Evolutionary conservation across 202 grass and related monocot species (phyloP), one percentile per base, ranked within the genome.

Genomic region (Zizania palustris): DNA sequence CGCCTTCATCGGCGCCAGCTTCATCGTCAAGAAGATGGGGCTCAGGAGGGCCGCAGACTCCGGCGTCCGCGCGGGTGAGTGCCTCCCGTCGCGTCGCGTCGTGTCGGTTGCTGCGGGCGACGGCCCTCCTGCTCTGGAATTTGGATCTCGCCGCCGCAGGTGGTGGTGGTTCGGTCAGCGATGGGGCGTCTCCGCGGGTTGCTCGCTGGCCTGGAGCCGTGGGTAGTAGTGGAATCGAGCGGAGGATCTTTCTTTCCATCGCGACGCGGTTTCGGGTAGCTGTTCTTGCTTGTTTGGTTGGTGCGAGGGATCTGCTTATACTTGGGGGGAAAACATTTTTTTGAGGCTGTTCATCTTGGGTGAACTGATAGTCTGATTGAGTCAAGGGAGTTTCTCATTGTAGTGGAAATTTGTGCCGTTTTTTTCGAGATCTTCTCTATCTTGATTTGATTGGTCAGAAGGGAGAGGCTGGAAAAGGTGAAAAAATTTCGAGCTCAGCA

Each of bases 21-120:
- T 97, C 76, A 92, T 97, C 69, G 67, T 97, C 59, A 93, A 93
- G 85, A 97, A 97, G 93, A 78, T 90, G 87, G 93, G 93, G 21
- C 82, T 92, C 78, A 63, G 76, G 59, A 90, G 87, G 72, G 93
- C 93, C 37, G 93, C 84, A 42, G 82, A 83, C 18, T 86, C 87
- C 63, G 93, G 93, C 56, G 69, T 88, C 73, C 87, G 87, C 65
- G 93, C 93, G 53, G 93, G 93, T 96, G 72, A 87, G 80, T 78
- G 34, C 28, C 28, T 28, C 28, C 28, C 28, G 3, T 6, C 15
- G 33, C 34, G 34, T 50, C 49, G 43, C 64, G 33, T 46, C 48
- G 53, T 45, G 3, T 1, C 10, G 14, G 36, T 28, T 56, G 36
- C 70, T 60, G 66, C 56, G 84, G 69, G 36, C 16, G 36, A 9